Evolutionary conservation across 768 basidiomycete species (phyloP), one percentile per base, ranked within the genome.

Genomic region (Leccinum pellstonianum): DNA sequence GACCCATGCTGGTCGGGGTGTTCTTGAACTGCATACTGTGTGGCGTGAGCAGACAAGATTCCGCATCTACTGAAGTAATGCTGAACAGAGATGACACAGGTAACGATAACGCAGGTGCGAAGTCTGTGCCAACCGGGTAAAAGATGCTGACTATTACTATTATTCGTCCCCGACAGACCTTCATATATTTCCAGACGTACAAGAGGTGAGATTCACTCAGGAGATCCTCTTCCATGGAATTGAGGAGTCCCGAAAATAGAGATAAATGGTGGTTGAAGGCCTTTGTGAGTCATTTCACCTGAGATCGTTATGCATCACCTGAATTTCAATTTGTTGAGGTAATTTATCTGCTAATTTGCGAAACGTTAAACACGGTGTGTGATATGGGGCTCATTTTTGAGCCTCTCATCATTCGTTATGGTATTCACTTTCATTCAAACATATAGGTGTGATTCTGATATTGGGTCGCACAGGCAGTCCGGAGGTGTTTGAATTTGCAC

Each of bases 281-380:
- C 0, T 77, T 83, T 52, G 82, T 83, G 49, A 49, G 77, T 69
- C 3, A 2, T 47, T 47, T 56, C 11, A 17, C 41, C 11, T 19
- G 14, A 25, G 27, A n/a, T 50, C 31, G 21, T 25, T 27, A 9
- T 33, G 14, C 21, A 4, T 33, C 4, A 5, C 33, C 31, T 8
- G 4, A 55, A 11, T 37, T 25, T 54, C n/a, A 2, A 25, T 50
- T 23, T 17, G 17, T 21, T 5, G 55, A 83, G 80, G 77, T 81
- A 43, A 52, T 63, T 38, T 56, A 77, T 25, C 70, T 84, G 3
- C 75, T 83, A 52, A n/a, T 80, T 5, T 78, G 77, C 48, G 83
- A 85, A 66, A 81, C 81, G 0, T 63, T 79, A 27, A 83, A 82
- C 61, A 75, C 78, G 3, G 64, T 70, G 4, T 83, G 81, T 62